phyloP scores from a whole-genome alignment of 805 yeast species.

The Schizosaccharomyces lindneri region DNA sequence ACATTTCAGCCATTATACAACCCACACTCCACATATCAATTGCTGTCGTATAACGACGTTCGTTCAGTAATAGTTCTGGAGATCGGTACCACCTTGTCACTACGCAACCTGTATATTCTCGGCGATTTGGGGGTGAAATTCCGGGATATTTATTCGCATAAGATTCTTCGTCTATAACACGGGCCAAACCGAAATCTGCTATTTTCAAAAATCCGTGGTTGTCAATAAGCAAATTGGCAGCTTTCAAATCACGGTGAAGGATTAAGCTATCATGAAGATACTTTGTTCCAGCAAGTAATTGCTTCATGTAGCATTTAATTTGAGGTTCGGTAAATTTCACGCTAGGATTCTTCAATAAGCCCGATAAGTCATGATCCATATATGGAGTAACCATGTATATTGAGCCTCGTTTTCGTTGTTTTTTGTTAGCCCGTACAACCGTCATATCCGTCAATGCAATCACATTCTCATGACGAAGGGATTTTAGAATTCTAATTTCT shows the following conservation, averaged over 20 bases:
- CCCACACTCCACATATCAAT: slow-evolving; percentile 93
- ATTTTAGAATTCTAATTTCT: slow-evolving; percentile 63
- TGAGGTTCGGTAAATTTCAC: slow-evolving; percentile 37
- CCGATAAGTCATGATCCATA: slow-evolving; percentile 79
- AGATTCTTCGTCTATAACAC: slow-evolving; percentile 36
- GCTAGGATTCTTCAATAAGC: slow-evolving; percentile 58
- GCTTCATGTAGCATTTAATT: slow-evolving; percentile 63
- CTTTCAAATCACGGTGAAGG: slow-evolving; percentile 78
- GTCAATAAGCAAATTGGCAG: slow-evolving; percentile 75
- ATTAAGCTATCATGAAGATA: slow-evolving; percentile 41
- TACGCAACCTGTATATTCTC: slow-evolving; percentile 38
- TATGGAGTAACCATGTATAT: slow-evolving; percentile 82
- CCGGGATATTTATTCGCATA: slow-evolving; percentile 26
- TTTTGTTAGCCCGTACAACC: slow-evolving; percentile 19
- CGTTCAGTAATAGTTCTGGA: slow-evolving; percentile 76
- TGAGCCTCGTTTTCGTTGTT: slow-evolving; percentile 12
- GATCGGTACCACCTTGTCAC: slow-evolving; percentile 97
- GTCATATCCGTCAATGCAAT: slow-evolving; percentile 62
- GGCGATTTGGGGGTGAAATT: slow-evolving; percentile 20
- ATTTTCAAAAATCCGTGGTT: slow-evolving; percentile 55
- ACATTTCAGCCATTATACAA: slow-evolving; percentile 82
- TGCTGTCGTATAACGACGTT: slow-evolving; percentile 68
- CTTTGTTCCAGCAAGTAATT: slow-evolving; percentile 53
- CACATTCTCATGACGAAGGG: slow-evolving; percentile 42
- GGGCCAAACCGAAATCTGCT: slow-evolving; percentile 89